phyloP scores from a whole-genome alignment of 2,329 filamentous ascomycete species.

The Graphilbum sp. region DNA sequence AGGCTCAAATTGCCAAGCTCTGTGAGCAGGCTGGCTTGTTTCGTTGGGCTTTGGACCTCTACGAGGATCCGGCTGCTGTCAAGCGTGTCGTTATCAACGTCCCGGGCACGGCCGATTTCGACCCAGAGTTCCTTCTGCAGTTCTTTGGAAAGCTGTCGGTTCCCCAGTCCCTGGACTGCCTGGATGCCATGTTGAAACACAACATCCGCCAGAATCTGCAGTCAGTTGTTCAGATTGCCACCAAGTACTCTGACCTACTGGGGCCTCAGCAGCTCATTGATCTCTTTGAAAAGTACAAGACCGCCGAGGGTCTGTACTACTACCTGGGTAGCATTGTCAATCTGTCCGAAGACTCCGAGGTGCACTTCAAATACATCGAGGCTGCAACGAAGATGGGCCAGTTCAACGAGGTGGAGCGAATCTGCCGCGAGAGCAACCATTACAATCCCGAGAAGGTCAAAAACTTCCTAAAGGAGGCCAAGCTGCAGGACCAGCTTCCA shows the following conservation, averaged over 20 bases:
- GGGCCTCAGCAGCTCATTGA: conserved; percentile 79
- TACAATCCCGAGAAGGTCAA: conserved; percentile 94
- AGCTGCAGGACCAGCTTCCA: conserved; percentile 79
- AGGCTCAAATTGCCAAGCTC: conserved; percentile 68
- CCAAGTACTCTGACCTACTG: conserved; percentile 93
- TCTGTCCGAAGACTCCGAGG: conserved; percentile 83
- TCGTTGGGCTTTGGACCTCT: conserved; percentile 83
- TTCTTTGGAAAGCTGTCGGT: conserved; percentile 93
- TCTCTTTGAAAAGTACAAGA: conserved; percentile 94
- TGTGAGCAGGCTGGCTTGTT: conserved; percentile 85
- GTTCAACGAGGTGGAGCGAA: conserved; percentile 89
- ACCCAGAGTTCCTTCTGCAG: conserved; percentile 74
- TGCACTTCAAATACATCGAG: conserved; percentile 99
- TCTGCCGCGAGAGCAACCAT: conserved; percentile 82
- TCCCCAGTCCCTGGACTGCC: conserved; percentile 82
- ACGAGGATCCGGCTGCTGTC: conserved; percentile 75
- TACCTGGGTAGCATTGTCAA: conserved; percentile 98
- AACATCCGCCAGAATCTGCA: conserved; percentile 97
- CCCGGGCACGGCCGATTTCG: conserved; percentile 67
- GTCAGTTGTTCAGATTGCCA: conserved; percentile 85
- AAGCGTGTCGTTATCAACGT: conserved; percentile 83
- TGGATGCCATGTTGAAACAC: conserved; percentile 89
- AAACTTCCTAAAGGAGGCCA: conserved; percentile 97
- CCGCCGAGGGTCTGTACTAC: conserved; percentile 91
- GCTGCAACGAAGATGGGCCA: conserved; percentile 88